A percentile compares a stretch with the other conserved stretches of the same genome.
phyloP scores from a whole-genome alignment of 805 yeast species.

The Wickerhamiella bombiphila region DNA sequence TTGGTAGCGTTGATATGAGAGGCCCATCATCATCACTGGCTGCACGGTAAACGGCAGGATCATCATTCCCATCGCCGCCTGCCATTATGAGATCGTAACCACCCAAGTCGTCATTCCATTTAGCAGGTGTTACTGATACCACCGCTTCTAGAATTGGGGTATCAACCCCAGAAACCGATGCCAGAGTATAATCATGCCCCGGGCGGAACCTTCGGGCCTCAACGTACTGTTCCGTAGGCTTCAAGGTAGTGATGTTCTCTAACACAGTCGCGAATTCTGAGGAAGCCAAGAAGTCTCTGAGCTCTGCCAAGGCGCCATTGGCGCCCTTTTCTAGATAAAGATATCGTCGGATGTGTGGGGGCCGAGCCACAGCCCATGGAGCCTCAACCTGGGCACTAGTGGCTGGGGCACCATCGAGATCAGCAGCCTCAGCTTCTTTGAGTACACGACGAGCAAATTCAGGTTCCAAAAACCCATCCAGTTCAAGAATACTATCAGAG shows the following conservation, averaged over 20 bases:
- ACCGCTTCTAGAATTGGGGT: slow-evolving; percentile 59
- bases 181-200: slow-evolving; percentile 84
- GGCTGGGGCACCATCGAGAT: slow-evolving; percentile 22
- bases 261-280: slow-evolving; percentile 58
- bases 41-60: slow-evolving; percentile 72
- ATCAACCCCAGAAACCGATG: slow-evolving; percentile 42
- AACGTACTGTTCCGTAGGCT: slow-evolving; percentile 48
- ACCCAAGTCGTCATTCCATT: slow-evolving; percentile 75
- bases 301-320: slow-evolving; percentile 18
- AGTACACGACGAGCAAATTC: slow-evolving; percentile 37
- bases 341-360: slow-evolving; percentile 85
- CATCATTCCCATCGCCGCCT: slow-evolving; percentile 35
- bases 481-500: slow-evolving; percentile 55
- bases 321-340: slow-evolving; percentile 49
- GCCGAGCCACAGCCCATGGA: slow-evolving; percentile 87
- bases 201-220: slow-evolving; percentile 83
- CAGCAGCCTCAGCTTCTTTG: slow-evolving; percentile 37
- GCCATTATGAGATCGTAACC: slow-evolving; percentile 88
- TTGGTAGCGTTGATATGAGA: slow-evolving; percentile 62
- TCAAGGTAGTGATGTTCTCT: slow-evolving; percentile 41
- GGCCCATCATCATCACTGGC: slow-evolving; percentile 56
- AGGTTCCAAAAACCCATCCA: slow-evolving; percentile 46
- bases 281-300: slow-evolving; percentile 48
- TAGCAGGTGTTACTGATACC: slow-evolving; percentile 66
- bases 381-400: slow-evolving; percentile 7